Evolutionary conservation across 2,329 filamentous ascomycete species (phyloP).

Genomic region (Aspergillus hortae): DNA sequence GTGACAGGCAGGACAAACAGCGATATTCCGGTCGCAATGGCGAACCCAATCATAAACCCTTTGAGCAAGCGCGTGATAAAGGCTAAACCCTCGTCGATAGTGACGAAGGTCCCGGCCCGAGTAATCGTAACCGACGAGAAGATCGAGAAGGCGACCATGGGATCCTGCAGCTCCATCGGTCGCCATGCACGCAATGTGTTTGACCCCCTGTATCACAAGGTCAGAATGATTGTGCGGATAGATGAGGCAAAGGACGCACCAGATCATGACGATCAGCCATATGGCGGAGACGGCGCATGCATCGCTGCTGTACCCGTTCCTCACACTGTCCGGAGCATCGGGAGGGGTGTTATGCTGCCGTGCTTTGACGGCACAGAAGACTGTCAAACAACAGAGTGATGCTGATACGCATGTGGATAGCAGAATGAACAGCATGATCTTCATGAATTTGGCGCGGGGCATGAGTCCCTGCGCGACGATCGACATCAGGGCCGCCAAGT

Average conservation of each 20-base stretch:
- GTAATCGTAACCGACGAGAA: slow-evolving; percentile 60
- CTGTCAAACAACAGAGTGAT: slow-evolving; percentile 58
- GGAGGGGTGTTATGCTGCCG: slow-evolving; percentile 53
- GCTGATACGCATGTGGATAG: slow-evolving; percentile 54
- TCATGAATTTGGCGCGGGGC: slow-evolving; percentile 68
- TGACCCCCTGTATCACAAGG: slow-evolving; percentile 35
- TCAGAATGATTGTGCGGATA: neutral
- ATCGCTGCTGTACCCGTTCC: slow-evolving; percentile 60
- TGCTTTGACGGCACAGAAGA: slow-evolving; percentile 65
- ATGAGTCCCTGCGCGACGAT: slow-evolving; percentile 62
- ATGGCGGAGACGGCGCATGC: slow-evolving; percentile 65
- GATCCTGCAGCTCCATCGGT: slow-evolving; percentile 59
- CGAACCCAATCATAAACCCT: slow-evolving; percentile 64
- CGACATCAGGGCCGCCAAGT: slow-evolving; percentile 63
- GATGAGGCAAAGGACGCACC: slow-evolving; percentile 27
- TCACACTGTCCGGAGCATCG: slow-evolving; percentile 24
- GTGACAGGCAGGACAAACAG: slow-evolving; percentile 64
- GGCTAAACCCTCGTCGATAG: slow-evolving; percentile 20
- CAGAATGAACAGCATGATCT: slow-evolving; percentile 62
- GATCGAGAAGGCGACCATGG: slow-evolving; percentile 66
- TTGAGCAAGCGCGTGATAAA: slow-evolving; percentile 52
- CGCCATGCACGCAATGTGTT: slow-evolving; percentile 63
- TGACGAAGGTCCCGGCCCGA: slow-evolving; percentile 50
- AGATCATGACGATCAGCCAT: slow-evolving; percentile 69
- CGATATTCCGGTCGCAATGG: slow-evolving; percentile 59